Base-by-base conservation (phyloP, 768 basidiomycete genomes). In the Podaxis carcinomalis region DNA sequence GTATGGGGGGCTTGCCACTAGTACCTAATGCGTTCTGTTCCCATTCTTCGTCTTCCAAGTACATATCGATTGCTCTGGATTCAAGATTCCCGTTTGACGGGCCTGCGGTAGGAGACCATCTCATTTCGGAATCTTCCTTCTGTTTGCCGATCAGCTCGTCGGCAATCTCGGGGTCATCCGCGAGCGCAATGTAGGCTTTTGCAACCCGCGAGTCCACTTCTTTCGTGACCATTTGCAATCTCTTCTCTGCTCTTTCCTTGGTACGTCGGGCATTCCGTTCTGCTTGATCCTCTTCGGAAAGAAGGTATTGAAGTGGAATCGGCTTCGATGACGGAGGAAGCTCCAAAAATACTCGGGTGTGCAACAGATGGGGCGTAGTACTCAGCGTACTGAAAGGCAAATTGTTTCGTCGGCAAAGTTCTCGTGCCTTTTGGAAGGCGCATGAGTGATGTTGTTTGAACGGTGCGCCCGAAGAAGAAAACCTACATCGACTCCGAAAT, bases 341-440 rank as follows among this genome's bases (percentile, higher is more conserved):
- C 14, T 76, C 68, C 59, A 92, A 71, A 62, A 75, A 81, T 1
- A 77, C 74, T 4, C 89, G 83, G 0, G 89, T 90, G 70, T 90
- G 89, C 14, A 92, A 75, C 6, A 92, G 74, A 67, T 91, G 88
- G 5, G 90, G 90, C 0, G 85, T 90, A 0, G 86, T 90, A 60
- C 75, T 82, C 19, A 92, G 72, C 2, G 87, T 85, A 66, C 81
- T 87, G 4, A 77, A 72, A 0, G 89, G 86, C 11, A 92, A 79
- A 47, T 79, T 80, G 68, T 92, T 92, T 13, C 89, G 72, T 19
- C 74, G 82, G 68, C 88, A 90, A 3, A 92, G 75, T 39, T 80
- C 75, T 32, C 80, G 80, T 25, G 44, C 80, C 84, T 88, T 73
- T 28, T 84, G 56, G 49, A 39, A 28, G 27, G 59, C 55, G 13